Conservation (phyloP, 306 rosid genomes). For the Cucumis hystrix region DNA sequence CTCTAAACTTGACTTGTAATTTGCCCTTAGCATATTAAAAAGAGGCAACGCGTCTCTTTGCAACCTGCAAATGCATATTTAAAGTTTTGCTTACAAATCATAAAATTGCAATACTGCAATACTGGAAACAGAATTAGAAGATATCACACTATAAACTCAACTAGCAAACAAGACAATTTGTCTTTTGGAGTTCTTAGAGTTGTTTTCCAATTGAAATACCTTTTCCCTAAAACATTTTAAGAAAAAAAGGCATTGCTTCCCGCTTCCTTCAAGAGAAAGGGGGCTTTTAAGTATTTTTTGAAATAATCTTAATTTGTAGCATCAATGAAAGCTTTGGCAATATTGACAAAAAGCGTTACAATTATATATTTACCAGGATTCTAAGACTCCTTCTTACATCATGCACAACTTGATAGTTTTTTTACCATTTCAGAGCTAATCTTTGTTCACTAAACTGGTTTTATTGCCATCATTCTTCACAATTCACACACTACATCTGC, state of each 20-base stretch:
- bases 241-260: not conserved
- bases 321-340: not conserved
- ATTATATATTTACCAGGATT: not conserved
- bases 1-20: slow-evolving; percentile 52
- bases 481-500: not conserved
- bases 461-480: not conserved
- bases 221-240: not conserved
- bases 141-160: not conserved
- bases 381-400: not conserved
- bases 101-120: not conserved
- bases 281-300: not conserved
- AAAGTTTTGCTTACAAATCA: not conserved
- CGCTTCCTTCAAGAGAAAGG: not conserved
- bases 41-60: slow-evolving; percentile 89
- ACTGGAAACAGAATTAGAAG: not conserved
- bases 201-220: not conserved
- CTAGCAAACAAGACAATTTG: not conserved
- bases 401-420: not conserved
- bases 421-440: not conserved
- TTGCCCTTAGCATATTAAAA: slow-evolving; percentile 60
- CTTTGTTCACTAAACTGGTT: not conserved
- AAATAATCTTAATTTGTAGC: not conserved
- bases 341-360: not conserved
- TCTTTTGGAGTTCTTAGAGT: not conserved
- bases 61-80: slow-evolving; percentile 41